These are phyloP conservation scores for Sporobolus alterniflorus DNA, from an alignment of 202 grass and related monocot species.

Conservation along the genomic window DNA sequence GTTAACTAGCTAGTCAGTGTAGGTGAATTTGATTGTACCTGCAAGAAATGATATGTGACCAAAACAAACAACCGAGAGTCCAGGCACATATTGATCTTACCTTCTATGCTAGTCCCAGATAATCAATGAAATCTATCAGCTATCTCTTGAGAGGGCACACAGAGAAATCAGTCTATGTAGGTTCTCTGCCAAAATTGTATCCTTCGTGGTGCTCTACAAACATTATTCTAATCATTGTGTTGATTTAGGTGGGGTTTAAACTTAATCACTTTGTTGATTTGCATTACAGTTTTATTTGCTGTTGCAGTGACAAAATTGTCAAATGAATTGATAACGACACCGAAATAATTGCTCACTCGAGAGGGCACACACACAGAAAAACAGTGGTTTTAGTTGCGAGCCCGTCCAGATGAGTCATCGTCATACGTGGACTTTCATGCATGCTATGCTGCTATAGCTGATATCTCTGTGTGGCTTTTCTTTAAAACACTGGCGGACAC, in stretches of 20 bases:
- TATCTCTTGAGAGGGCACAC: not conserved
- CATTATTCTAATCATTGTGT: constrained; percentile 1
- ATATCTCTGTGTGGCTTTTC: not conserved
- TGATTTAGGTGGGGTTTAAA: not conserved
- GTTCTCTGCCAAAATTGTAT: not conserved
- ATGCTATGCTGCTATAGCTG: too few species aligned
- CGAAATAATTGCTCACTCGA: not conserved
- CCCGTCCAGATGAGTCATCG: not conserved
- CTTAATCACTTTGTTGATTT: not conserved
- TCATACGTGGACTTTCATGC: not conserved
- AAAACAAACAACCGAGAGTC: not conserved
- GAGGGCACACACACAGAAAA: not conserved
- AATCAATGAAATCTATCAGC: not conserved
- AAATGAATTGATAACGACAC: not conserved
- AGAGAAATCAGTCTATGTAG: not conserved
- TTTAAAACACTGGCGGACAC: not conserved
- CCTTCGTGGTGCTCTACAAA: not conserved
- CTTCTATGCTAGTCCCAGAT: not conserved
- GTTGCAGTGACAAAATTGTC: too few species aligned
- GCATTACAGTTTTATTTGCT: too few species aligned
- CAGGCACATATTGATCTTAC: too few species aligned
- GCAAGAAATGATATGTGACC: not conserved
- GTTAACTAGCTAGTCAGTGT: not conserved
- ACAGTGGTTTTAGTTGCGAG: not conserved
- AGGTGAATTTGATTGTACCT: not conserved